Evolutionary conservation across 352 stramenopile species (phyloP), one percentile per base, ranked within the genome.

Genomic region (Phytophthora colocasiae): DNA sequence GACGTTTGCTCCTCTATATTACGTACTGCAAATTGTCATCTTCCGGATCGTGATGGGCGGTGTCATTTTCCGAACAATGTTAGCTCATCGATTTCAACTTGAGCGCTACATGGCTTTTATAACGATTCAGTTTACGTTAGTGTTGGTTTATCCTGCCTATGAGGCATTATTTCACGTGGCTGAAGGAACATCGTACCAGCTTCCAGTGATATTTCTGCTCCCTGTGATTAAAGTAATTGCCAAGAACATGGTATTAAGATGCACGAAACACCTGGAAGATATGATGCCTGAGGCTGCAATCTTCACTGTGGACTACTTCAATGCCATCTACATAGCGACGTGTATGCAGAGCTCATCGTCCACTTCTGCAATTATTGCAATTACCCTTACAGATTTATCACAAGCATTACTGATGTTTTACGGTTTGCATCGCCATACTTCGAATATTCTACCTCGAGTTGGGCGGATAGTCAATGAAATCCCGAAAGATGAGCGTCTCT

Each of bases 141-240:
- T 52, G 10, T 19, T 61, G 15, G 9, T 61, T 0, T 71, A 66
- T 50, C 49, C 57, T 14, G 43, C 51, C 0, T 71, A 71, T 17
- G 40, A 65, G 6, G 19, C 36, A 8, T 22, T 64, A 8, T 64
- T 60, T 7, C 32, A 22, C 10, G 27, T 34, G 31, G 49, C 27
- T 2, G 26, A 51, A 36, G 44, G 39, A 15, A 43, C 55, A 0
- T 34, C 36, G 4, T 66, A 49, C 41, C 47, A 66, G 17, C 31
- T 61, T 15, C n/a, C 47, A 2, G 55, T 50, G 10, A 27, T 65
- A 19, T 12, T 65, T 1, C 8, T 70, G 0, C 48, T 79, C 2
- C 55, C 66, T 2, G 17, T 77, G 1, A 47, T 82, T 6, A 77
- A 77, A 38, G 24, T 71, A 2, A 3, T 46, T 6, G 51, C 79